Base-by-base conservation (phyloP, 2,329 filamentous ascomycete species). In the Diplocarpon rosae region DNA sequence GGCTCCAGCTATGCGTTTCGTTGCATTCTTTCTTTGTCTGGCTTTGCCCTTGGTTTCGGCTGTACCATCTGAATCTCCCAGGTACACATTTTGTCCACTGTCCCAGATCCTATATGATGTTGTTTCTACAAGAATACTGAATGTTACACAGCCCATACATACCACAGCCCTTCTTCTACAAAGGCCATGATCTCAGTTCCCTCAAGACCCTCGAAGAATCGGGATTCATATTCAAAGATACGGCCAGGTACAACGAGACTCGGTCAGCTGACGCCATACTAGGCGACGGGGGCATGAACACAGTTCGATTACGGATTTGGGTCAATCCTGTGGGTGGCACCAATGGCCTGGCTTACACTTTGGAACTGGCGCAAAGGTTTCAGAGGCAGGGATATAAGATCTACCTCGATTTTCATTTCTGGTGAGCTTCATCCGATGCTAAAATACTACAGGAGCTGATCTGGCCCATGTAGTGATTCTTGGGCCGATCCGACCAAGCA, bases 271-370 rank as follows among this genome's bases (percentile, higher is more conserved):
- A 85, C 56, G 68, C 64, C 1, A 85, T 85, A 38, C 65, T 85
- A 5, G 72, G 67, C 1, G 66, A 66, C 17, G 73, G 69, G 15
- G 82, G 81, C 9, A 74, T 83, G 57, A 85, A 84, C 59, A 80
- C 73, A 0, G 75, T 85, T 35, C 75, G 80, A 10, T 78, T 85
- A 58, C 71, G 82, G 13, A 65, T 85, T 27, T 86, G 80, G 81
- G 81, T 85, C 12, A 80, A 81, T 54, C 76, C 78, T 0, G 65
- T 70, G 13, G 72, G 75, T 49, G 78, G 78, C 34, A 70, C 70
- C 50, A 85, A 86, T 62, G 74, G 80, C 59, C 66, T 85, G 32
- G 72, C 75, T 48, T 86, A 86, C 62, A 85, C 83, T 58, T 58
- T 86, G 48, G 64, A 72, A 36, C 69, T 85, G 14, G 82, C 78